Conservation (phyloP, 345 rosid genomes). For the Salix caprea region DNA sequence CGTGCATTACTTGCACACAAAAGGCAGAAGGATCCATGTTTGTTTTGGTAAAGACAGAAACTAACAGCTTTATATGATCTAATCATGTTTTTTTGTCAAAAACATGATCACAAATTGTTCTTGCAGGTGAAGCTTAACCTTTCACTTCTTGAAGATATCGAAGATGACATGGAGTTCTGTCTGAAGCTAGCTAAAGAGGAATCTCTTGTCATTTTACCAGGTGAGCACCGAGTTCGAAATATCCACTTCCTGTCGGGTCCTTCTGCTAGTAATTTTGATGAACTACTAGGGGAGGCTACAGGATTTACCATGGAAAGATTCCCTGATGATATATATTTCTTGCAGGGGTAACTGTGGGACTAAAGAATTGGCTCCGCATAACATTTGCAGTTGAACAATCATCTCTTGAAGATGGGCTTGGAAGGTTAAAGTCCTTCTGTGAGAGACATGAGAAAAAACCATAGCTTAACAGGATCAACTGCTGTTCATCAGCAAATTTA, state of each 20-base stretch:
- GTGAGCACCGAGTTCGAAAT: too few species aligned
- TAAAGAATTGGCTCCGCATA: constrained; percentile 51
- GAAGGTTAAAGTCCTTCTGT: constrained; percentile 41
- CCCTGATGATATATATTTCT: too few species aligned
- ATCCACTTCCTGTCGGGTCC: too few species aligned
- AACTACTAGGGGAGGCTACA: too few species aligned
- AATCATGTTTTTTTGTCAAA: background rate
- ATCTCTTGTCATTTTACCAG: too few species aligned
- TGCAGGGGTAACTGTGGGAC: constrained; percentile 37
- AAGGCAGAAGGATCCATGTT: background rate
- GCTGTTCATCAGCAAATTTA: constrained; percentile 3
- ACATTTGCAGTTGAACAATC: constrained; percentile 39
- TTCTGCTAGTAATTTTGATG: too few species aligned
- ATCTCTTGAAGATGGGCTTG: constrained; percentile 35
- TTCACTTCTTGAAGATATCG: background rate
- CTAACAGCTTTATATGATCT: background rate
- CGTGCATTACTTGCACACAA: background rate
- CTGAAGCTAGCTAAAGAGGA: too few species aligned
- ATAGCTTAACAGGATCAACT: constrained; percentile 33
- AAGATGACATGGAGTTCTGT: too few species aligned
- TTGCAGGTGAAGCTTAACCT: background rate
- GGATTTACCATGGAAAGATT: too few species aligned
- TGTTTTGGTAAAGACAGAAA: background rate
- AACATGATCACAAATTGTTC: background rate
- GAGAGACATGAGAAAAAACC: constrained; percentile 33